A percentile compares a stretch with the other conserved stretches of the same genome.
Evolutionary conservation across 2,329 filamentous ascomycete species (phyloP).

Genomic region (Blastomyces percursus): DNA sequence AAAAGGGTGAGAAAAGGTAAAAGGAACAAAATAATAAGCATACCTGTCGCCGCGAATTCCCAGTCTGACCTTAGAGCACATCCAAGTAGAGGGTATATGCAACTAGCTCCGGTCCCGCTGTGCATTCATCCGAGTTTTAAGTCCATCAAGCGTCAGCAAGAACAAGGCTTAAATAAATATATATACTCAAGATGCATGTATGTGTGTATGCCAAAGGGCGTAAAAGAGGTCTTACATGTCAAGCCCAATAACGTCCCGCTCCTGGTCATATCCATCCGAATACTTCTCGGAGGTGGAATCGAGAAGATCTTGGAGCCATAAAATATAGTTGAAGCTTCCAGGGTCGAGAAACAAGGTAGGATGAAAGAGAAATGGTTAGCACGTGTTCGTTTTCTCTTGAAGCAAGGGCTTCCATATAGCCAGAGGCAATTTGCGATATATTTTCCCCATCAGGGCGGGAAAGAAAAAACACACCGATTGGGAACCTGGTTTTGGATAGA

Average conservation of each 20-base stretch:
- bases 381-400: neutral
- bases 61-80: conserved; percentile 57
- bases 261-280: conserved; percentile 41
- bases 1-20: no score
- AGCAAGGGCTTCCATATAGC: neutral
- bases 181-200: neutral
- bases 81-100: conserved; percentile 80
- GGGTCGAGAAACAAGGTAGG: neutral
- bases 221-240: conserved; percentile 48
- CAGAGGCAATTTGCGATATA: neutral
- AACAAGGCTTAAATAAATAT: conserved; percentile 2
- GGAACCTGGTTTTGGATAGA: conserved; percentile 27
- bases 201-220: neutral
- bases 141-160: conserved; percentile 10
- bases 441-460: neutral
- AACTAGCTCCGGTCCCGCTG: conserved; percentile 75
- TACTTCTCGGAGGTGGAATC: conserved; percentile 51
- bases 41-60: conserved; percentile 59
- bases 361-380: neutral
- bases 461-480: conserved; percentile 29
- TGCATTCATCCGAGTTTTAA: neutral
- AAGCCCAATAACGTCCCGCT: conserved; percentile 54
- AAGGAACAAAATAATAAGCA: conserved; percentile 15
- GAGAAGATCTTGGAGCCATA: conserved; percentile 75
- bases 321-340: conserved; percentile 69